Percentiles rank a stretch among this genome's conserved stretches.
These are phyloP conservation scores for Macrocybe gigantea DNA, from an alignment of 768 basidiomycete genomes.

Conservation along the genomic window DNA sequence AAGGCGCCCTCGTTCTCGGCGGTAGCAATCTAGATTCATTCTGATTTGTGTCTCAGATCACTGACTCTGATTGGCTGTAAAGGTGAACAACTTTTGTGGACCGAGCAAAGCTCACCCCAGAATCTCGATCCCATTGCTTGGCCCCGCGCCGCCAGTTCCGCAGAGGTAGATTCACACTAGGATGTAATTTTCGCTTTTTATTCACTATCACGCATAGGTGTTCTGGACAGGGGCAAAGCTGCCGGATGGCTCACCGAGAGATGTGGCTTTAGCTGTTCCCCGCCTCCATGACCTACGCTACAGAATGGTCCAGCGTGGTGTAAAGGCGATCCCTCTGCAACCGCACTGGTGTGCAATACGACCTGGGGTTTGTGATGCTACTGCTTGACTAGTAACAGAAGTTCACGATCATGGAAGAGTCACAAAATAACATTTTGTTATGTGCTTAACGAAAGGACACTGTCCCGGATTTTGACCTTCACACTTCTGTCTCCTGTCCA, in stretches of 20 bases:
- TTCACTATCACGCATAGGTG: slow-evolving; percentile 21
- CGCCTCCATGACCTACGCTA: slow-evolving; percentile 62
- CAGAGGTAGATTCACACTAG: slow-evolving; percentile 35
- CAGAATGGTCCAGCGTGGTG: slow-evolving; percentile 56
- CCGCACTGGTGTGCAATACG: slow-evolving; percentile 70
- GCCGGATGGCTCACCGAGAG: slow-evolving; percentile 31
- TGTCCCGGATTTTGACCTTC: slow-evolving; percentile 76
- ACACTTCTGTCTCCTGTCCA: slow-evolving; percentile 86
- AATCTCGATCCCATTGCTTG: slow-evolving; percentile 67
- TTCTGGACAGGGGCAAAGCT: slow-evolving; percentile 63
- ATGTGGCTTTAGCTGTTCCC: slow-evolving; percentile 45
- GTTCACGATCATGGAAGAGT: too few species aligned
- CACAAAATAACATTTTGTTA: neutral
- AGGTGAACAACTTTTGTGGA: slow-evolving; percentile 69
- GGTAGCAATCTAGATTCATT: slow-evolving; percentile 31
- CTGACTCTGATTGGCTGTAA: neutral
- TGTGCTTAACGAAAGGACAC: slow-evolving; percentile 82
- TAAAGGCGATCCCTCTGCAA: slow-evolving; percentile 56
- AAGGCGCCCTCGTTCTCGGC: slow-evolving; percentile 58
- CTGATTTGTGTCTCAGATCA: neutral
- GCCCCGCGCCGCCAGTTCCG: slow-evolving; percentile 67
- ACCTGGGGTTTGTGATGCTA: slow-evolving; percentile 46
- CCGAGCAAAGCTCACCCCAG: slow-evolving; percentile 64
- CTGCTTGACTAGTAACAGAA: slow-evolving; percentile 12
- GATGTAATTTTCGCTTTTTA: neutral